Percentiles rank a stretch among this genome's conserved stretches.
Conservation (phyloP, 176 grass and related monocot genomes). For the Rhynchospora breviuscula region DNA sequence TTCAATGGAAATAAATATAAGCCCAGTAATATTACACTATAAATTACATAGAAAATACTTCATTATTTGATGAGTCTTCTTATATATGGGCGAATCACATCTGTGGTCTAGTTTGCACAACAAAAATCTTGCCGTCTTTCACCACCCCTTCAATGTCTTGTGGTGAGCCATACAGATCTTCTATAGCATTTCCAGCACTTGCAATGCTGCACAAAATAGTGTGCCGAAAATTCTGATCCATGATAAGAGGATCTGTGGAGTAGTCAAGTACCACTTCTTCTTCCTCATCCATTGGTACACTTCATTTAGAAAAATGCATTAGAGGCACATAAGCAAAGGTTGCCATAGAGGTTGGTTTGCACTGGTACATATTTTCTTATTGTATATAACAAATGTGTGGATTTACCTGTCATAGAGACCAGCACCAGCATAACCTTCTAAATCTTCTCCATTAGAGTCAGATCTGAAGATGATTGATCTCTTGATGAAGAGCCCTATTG, state of each 20-base stretch:
- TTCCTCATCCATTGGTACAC: constrained; percentile 91
- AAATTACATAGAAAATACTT: neutral
- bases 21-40: constrained; percentile 10
- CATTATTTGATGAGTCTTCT: neutral
- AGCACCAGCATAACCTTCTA: constrained; percentile 97
- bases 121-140: constrained; percentile 77
- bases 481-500: constrained; percentile 91
- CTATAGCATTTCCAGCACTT: constrained; percentile 51
- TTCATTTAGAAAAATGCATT: constrained; percentile 9
- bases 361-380: neutral
- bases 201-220: constrained; percentile 70
- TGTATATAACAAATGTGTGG: neutral
- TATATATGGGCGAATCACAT: constrained; percentile 40
- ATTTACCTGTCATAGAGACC: constrained; percentile 90
- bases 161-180: constrained; percentile 69
- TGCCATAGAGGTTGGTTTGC: neutral
- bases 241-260: constrained; percentile 61
- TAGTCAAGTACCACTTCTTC: constrained; percentile 81
- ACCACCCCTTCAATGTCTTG: constrained; percentile 91
- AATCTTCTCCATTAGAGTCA: constrained; percentile 93
- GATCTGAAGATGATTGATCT: constrained; percentile 91
- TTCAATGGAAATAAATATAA: neutral
- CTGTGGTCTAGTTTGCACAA: constrained; percentile 94
- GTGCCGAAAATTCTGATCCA: constrained; percentile 41
- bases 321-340: neutral